A percentile compares a stretch with the other conserved stretches of the same genome.
Evolutionary conservation across 129 eudicot species (phyloP).

Genomic region (Flaveria trinervia): DNA sequence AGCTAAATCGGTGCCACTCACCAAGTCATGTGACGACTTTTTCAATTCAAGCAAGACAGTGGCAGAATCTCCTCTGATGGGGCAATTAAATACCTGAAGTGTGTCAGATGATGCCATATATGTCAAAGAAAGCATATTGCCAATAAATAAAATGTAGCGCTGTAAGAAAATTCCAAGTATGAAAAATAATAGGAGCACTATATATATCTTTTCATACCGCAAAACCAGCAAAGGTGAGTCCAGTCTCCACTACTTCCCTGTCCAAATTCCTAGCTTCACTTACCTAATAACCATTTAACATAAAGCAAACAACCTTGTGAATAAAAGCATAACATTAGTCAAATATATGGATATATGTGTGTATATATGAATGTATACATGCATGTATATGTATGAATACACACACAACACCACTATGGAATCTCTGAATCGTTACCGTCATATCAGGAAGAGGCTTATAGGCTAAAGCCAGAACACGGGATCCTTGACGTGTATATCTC

Average conservation of each 20-base stretch:
- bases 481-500: slow-evolving; percentile 94
- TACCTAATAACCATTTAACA: slow-evolving; percentile 57
- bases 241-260: slow-evolving; percentile 79
- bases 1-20: slow-evolving; percentile 35
- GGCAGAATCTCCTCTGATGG: slow-evolving; percentile 90
- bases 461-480: slow-evolving; percentile 96
- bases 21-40: slow-evolving; percentile 92
- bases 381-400: background rate
- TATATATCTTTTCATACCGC: slow-evolving; percentile 54
- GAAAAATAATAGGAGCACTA: background rate
- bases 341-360: background rate
- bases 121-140: slow-evolving; percentile 22
- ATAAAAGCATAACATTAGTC: background rate
- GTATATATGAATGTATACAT: background rate
- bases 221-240: slow-evolving; percentile 91
- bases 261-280: slow-evolving; percentile 96
- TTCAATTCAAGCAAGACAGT: slow-evolving; percentile 76
- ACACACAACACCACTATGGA: background rate
- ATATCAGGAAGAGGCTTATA: slow-evolving; percentile 90
- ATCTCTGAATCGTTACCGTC: slow-evolving; percentile 59
- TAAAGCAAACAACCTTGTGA: slow-evolving; percentile 14
- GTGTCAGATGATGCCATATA: slow-evolving; percentile 10
- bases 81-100: slow-evolving; percentile 87
- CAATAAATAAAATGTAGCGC: background rate
- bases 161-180: background rate